Percentiles rank a stretch among this genome's conserved stretches.
These are phyloP conservation scores for Penicillium dipodomyicola DNA, from an alignment of 495 filamentous ascomycete genomes.

Conservation along the genomic window DNA sequence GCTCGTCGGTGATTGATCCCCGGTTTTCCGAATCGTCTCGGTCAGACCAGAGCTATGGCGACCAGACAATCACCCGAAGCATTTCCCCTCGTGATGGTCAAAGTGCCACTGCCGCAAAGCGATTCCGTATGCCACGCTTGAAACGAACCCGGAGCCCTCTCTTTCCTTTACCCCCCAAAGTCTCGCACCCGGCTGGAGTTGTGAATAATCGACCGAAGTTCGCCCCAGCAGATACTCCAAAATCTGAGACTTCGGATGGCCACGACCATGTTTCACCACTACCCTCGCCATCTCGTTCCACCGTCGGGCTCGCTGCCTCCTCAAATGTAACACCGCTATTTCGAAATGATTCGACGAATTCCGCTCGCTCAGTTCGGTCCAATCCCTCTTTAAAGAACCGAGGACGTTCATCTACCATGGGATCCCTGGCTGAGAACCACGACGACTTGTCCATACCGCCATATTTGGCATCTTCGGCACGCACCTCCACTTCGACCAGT, in stretches of 20 bases:
- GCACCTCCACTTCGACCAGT: slow-evolving; percentile 77
- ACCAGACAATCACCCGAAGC: slow-evolving; percentile 51
- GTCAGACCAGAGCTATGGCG: slow-evolving; percentile 82
- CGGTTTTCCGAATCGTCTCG: slow-evolving; percentile 88
- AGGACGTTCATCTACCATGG: slow-evolving; percentile 86
- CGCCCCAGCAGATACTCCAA: slow-evolving; percentile 24
- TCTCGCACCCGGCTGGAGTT: slow-evolving; percentile 27
- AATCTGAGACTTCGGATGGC: slow-evolving; percentile 28
- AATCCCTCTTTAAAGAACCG: slow-evolving; percentile 63
- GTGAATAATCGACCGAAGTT: slow-evolving; percentile 29
- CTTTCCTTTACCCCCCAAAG: slow-evolving; percentile 81
- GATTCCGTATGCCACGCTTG: slow-evolving; percentile 78
- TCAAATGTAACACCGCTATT: slow-evolving; percentile 42
- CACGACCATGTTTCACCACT: slow-evolving; percentile 50
- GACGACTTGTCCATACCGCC: slow-evolving; percentile 59
- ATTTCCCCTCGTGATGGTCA: slow-evolving; percentile 29
- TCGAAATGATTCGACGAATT: slow-evolving; percentile 63
- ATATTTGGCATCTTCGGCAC: slow-evolving; percentile 55
- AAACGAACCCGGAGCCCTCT: slow-evolving; percentile 79
- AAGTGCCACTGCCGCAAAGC: slow-evolving; percentile 57
- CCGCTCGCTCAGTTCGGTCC: slow-evolving; percentile 67
- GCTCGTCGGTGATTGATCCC: slow-evolving; percentile 63
- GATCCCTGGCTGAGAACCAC: slow-evolving; percentile 59
- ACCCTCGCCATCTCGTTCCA: slow-evolving; percentile 55
- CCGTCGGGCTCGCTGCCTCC: slow-evolving; percentile 43